These are phyloP conservation scores for Metschnikowia cerradonensis DNA, from an alignment of 805 yeast genomes.

Conservation along the genomic window DNA sequence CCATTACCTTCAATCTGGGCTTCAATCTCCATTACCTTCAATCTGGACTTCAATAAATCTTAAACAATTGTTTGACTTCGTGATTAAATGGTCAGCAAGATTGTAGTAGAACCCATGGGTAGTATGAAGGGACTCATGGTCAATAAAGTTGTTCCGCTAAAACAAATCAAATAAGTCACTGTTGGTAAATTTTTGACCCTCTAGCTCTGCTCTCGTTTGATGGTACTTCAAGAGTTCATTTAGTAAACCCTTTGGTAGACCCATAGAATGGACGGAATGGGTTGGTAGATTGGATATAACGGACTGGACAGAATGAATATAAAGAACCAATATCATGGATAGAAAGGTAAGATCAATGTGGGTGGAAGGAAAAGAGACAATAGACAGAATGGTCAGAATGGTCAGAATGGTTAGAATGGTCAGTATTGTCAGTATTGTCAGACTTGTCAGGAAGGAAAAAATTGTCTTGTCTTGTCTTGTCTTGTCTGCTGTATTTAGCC, in stretches of 20 bases:
- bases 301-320: too few species aligned
- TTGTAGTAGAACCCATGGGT: conserved; percentile 24
- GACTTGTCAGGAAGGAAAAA: too few species aligned
- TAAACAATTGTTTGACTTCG: conserved; percentile 32
- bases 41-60: conserved; percentile 49
- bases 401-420: too few species aligned
- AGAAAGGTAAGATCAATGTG: too few species aligned
- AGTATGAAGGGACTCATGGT: conserved; percentile 27
- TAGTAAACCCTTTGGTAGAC: conserved; percentile 73
- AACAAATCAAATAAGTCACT: conserved; percentile 63
- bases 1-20: conserved; percentile 47
- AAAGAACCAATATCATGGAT: too few species aligned
- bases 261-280: too few species aligned
- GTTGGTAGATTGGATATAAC: too few species aligned
- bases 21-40: conserved; percentile 39
- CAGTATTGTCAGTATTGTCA: too few species aligned
- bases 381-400: too few species aligned
- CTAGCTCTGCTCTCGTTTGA: conserved; percentile 62
- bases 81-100: conserved; percentile 13
- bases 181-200: conserved; percentile 67
- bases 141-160: conserved; percentile 51
- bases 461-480: too few species aligned
- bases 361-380: too few species aligned
- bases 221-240: conserved; percentile 69
- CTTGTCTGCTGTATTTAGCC: too few species aligned